Evolutionary conservation across 2,329 filamentous ascomycete species (phyloP).

Genomic region (Aureobasidium sp.): DNA sequence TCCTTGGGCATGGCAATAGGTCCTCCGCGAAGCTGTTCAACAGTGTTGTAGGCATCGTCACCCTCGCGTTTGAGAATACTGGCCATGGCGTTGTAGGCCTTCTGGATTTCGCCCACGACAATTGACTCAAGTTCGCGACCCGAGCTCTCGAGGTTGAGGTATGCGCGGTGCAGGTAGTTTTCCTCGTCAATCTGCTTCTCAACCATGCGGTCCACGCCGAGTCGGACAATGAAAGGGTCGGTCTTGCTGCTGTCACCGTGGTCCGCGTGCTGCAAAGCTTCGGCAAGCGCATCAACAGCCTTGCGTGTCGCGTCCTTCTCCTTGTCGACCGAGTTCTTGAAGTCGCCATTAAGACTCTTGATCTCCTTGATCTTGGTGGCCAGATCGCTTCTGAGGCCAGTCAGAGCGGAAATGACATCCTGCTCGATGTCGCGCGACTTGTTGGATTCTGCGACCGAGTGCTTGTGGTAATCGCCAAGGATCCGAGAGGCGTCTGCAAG

Average conservation of each 20-base stretch:
- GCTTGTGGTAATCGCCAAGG: conserved; percentile 73
- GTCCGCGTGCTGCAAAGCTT: conserved; percentile 70
- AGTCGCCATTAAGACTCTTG: conserved; percentile 84
- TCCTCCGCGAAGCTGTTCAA: conserved; percentile 73
- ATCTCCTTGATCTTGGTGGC: conserved; percentile 95
- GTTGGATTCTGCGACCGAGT: conserved; percentile 67
- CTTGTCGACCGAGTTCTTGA: conserved; percentile 93
- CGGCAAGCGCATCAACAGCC: conserved; percentile 71
- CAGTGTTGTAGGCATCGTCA: conserved; percentile 66
- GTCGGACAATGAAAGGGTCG: conserved; percentile 80
- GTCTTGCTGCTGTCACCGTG: conserved; percentile 72
- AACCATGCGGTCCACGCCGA: conserved; percentile 81
- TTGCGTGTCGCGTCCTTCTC: conserved; percentile 81
- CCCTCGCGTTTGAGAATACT: conserved; percentile 87
- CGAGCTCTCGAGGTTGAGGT: conserved; percentile 87
- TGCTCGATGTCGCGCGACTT: conserved; percentile 86
- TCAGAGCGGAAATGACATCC: conserved; percentile 82
- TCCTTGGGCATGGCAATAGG: conserved; percentile 93
- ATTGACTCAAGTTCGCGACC: conserved; percentile 93
- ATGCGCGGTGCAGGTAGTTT: conserved; percentile 88
- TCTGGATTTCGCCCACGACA: conserved; percentile 94
- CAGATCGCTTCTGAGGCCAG: conserved; percentile 76
- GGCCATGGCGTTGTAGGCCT: conserved; percentile 90
- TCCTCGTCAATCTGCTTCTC: conserved; percentile 93
- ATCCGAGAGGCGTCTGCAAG: conserved; percentile 79